Conservation (phyloP, 106 monocot species). For the Dioscorea dumetorum region DNA sequence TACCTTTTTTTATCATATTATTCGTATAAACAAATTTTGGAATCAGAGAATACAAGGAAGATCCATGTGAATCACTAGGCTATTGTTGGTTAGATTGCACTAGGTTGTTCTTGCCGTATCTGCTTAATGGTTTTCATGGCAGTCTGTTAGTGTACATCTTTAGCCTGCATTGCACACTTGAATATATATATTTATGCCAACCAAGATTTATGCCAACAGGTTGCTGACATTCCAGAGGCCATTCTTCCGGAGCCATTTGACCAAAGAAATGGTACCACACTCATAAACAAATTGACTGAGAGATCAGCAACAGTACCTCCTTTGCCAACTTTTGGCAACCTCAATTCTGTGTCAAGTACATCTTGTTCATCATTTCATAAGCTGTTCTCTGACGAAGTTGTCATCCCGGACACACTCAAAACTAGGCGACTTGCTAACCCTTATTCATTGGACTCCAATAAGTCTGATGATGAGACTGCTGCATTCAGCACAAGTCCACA, state of each 20-base stretch:
- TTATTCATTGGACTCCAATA: background rate
- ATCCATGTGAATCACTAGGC: too few species aligned
- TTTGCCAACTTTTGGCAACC: slow-evolving; percentile 5
- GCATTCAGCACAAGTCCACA: slow-evolving; percentile 4
- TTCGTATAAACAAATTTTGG: too few species aligned
- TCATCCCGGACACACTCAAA: slow-evolving; percentile 17
- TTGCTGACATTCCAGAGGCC: slow-evolving; percentile 44
- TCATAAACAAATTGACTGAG: background rate
- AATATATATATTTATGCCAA: too few species aligned
- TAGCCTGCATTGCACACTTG: too few species aligned
- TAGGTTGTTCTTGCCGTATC: too few species aligned
- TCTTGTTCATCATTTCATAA: slow-evolving; percentile 42
- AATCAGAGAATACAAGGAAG: too few species aligned
- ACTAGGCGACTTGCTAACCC: slow-evolving; percentile 20
- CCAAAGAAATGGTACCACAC: slow-evolving; percentile 1
- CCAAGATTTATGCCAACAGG: slow-evolving; percentile 18
- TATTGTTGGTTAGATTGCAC: too few species aligned
- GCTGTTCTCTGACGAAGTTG: slow-evolving; percentile 35
- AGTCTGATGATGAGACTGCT: background rate
- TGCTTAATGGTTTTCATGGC: too few species aligned
- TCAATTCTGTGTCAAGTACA: slow-evolving; percentile 8
- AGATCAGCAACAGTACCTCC: slow-evolving; percentile 11
- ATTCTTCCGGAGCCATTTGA: slow-evolving; percentile 55
- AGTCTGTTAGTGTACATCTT: too few species aligned
- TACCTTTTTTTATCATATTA: too few species aligned